A percentile compares a stretch with the other conserved stretches of the same genome.
Conservation (phyloP, 2,329 filamentous ascomycete species). For the Ceratocystis variospora region DNA sequence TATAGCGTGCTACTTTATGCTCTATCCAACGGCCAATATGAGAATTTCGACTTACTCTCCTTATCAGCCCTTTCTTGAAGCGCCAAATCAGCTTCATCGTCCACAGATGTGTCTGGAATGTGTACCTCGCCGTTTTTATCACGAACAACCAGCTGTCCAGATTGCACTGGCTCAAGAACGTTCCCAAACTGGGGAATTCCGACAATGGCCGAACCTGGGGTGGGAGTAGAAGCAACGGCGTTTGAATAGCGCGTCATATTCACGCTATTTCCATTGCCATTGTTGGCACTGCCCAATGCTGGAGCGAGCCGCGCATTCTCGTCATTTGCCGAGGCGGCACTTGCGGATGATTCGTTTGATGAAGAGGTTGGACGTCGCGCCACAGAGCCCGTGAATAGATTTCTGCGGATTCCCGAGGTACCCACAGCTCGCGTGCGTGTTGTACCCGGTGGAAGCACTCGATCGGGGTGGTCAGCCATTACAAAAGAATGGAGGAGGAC, state of each 20-base stretch:
- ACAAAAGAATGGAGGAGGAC: no score
- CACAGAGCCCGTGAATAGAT: conserved; percentile 13
- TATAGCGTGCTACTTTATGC: background rate
- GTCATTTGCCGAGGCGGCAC: conserved; percentile 3
- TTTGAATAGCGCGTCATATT: background rate
- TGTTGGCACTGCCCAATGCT: background rate
- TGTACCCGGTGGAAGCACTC: background rate
- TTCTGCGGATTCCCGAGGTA: conserved; percentile 15
- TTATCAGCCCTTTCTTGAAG: conserved; percentile 44
- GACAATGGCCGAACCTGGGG: background rate
- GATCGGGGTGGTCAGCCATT: conserved; percentile 8
- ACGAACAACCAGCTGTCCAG: conserved; percentile 46
- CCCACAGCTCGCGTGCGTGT: conserved; percentile 13
- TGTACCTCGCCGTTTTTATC: conserved; percentile 50
- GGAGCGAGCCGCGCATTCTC: conserved; percentile 7
- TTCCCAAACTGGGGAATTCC: background rate
- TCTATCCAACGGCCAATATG: background rate
- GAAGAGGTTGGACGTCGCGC: conserved; percentile 14
- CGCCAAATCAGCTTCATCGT: conserved; percentile 41
- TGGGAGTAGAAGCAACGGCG: background rate
- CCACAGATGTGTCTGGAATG: conserved; percentile 27
- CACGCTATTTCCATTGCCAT: background rate
- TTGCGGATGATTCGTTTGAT: conserved; percentile 9
- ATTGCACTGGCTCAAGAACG: conserved; percentile 12
- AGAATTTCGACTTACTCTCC: conserved; percentile 33